Conservation (phyloP, 306 rosid species). For the Citrullus amarus region DNA sequence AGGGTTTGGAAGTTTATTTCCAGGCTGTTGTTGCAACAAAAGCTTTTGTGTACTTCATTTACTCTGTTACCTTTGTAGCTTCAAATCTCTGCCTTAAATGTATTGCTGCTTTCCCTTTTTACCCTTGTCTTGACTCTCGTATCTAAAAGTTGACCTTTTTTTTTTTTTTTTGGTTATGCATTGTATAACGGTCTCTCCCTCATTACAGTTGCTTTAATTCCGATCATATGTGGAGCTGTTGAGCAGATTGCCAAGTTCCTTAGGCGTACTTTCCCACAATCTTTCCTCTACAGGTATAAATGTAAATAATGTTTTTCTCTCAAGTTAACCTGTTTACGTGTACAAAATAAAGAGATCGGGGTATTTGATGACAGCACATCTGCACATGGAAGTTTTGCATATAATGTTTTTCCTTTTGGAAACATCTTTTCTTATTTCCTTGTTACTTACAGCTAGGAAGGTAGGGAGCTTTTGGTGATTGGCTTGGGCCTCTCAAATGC, state of each 20-base stretch:
- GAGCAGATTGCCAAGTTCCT: constrained; percentile 87
- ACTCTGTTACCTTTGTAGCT: constrained; percentile 60
- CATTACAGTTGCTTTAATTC: constrained; percentile 81
- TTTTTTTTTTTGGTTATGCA: neutral
- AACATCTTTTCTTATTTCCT: neutral
- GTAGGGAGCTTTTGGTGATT: neutral
- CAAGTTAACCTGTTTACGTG: neutral
- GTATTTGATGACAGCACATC: neutral
- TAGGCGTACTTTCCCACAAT: constrained; percentile 59
- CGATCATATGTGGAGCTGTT: constrained; percentile 60
- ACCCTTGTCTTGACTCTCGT: neutral
- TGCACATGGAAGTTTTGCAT: neutral
- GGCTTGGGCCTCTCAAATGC: neutral
- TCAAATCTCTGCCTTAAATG: constrained; percentile 82
- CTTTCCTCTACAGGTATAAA: constrained; percentile 67
- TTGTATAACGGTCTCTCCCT: constrained; percentile 14
- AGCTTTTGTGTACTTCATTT: constrained; percentile 74
- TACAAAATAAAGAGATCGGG: neutral
- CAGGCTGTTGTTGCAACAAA: constrained; percentile 52
- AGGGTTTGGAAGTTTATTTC: constrained; percentile 72
- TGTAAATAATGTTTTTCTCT: neutral
- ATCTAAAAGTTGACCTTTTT: neutral
- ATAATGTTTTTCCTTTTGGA: neutral
- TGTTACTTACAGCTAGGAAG: neutral
- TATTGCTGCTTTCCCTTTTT: constrained; percentile 10